Evolutionary conservation across 2,329 filamentous ascomycete species (phyloP), one percentile per base, ranked within the genome.

Genomic region (Anisogramma anomala): DNA sequence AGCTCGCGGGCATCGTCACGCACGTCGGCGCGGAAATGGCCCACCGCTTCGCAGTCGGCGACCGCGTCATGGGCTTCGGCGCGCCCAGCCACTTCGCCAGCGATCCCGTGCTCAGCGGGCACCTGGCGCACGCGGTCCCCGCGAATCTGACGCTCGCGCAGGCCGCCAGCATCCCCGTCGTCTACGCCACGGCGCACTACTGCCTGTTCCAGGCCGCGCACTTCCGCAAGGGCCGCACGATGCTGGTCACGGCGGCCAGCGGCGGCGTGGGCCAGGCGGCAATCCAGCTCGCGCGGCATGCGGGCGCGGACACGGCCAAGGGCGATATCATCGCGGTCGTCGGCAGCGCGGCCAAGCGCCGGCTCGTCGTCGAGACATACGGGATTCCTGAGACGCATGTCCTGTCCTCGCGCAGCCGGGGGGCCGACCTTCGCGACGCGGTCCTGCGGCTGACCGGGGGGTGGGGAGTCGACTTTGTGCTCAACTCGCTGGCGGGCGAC

Each of bases 321-420:
- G n/a, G n/a, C n/a, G n/a, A n/a, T n/a, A 49, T 63, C 3, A 61
- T 54, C 34, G 48, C 49, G 1, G 61, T 59, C 0, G 58, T 58
- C 9, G 47, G 50, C 5, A 52, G 50, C 9, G 22, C 47, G 7
- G 54, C 52, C 15, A 61, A 63, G 47, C 51, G 48, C 14, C 20
- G 48, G 6, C 46, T 57, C 10, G 38, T 62, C 6, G 49, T 50
- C 28, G 28, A 32, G 2, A 33, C 27, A 1, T 46, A 41, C 8
- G 22, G 27, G 7, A 26, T 46, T 10, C n/a, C 25, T 1, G 28
- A 60, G 3, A 46, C 47, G 25, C 50, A 55, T 5, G 33, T 48
- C 19, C 48, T 48, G 15, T 47, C 47, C 23, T 42, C 39, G 23
- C 35, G 42, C 1, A 33, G 10, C 4, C 33, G 36, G 3, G 26